phyloP scores from a whole-genome alignment of 1,139 yeast species.

The Suhomyces bribrorum region DNA sequence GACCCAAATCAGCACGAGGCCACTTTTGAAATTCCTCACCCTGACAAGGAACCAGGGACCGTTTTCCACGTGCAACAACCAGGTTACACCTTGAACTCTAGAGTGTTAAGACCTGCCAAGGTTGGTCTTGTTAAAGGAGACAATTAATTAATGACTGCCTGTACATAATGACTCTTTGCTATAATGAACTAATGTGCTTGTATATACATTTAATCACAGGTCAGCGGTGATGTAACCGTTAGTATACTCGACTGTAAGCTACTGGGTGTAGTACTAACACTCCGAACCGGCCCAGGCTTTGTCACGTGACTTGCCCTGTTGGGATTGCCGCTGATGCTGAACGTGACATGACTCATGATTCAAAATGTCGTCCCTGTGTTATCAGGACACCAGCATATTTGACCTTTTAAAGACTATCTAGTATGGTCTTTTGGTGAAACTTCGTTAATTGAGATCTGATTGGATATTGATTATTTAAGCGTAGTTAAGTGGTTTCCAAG shows the following conservation, averaged over 20 bases:
- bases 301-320: neutral
- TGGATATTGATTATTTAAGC: too few relatives aligned
- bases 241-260: neutral
- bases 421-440: too few relatives aligned
- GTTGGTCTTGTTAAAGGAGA: conserved; percentile 83
- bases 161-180: conserved; percentile 9
- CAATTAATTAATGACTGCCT: conserved; percentile 13
- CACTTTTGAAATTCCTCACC: conserved; percentile 83
- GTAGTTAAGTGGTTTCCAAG: too few relatives aligned
- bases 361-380: conserved; percentile 3
- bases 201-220: conserved; percentile 10
- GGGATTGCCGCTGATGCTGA: conserved; percentile 6
- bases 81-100: conserved; percentile 82
- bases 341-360: conserved; percentile 7
- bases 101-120: conserved; percentile 94
- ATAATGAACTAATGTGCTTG: conserved; percentile 8
- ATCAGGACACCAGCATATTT: conserved; percentile 1
- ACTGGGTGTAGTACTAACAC: neutral
- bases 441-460: too few relatives aligned
- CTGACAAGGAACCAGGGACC: conserved; percentile 90
- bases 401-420: too few relatives aligned
- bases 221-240: neutral
- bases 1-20: conserved; percentile 96
- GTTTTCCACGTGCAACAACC: conserved; percentile 91
- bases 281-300: neutral